These are phyloP conservation scores for Yamadazyma akitaensis DNA, from an alignment of 805 yeast species.

Conservation along the genomic window DNA sequence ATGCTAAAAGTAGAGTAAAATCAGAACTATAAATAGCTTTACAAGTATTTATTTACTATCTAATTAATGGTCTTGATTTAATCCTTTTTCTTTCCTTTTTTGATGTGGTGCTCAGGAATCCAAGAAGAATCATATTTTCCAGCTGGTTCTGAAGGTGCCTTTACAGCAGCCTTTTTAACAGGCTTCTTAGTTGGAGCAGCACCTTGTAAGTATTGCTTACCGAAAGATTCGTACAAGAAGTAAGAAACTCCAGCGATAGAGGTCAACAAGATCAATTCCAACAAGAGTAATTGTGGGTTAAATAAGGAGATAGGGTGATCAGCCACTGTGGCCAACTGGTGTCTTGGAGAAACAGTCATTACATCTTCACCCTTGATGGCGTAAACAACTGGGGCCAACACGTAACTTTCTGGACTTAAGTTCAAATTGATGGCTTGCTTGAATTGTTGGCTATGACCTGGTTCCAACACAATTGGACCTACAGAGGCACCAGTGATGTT, in stretches of 20 bases:
- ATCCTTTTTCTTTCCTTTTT: conserved; percentile 29
- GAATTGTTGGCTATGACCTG: conserved; percentile 49
- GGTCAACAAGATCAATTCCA: conserved; percentile 52
- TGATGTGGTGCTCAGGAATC: conserved; percentile 56
- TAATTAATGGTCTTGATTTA: neutral
- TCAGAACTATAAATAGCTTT: neutral
- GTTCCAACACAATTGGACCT: conserved; percentile 54
- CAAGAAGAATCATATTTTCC: conserved; percentile 46
- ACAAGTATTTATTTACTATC: neutral
- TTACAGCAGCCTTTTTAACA: conserved; percentile 15
- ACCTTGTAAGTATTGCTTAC: conserved; percentile 42
- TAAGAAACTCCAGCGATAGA: conserved; percentile 51
- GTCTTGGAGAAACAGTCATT: conserved; percentile 54
- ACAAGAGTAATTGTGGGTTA: conserved; percentile 67
- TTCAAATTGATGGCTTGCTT: conserved; percentile 59
- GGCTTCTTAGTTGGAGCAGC: conserved; percentile 33
- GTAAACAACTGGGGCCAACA: conserved; percentile 58
- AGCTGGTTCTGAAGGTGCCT: conserved; percentile 10
- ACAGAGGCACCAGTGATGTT: conserved; percentile 64
- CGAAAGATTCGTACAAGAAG: conserved; percentile 41
- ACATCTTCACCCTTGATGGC: conserved; percentile 48
- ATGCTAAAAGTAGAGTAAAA: neutral
- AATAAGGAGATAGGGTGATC: conserved; percentile 69
- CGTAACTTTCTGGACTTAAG: conserved; percentile 54
- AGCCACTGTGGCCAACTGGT: conserved; percentile 53